Percentiles rank a stretch among this genome's conserved stretches.
Evolutionary conservation across 352 stramenopile species (phyloP).

Genomic region (Phytopythium oedochilum): DNA sequence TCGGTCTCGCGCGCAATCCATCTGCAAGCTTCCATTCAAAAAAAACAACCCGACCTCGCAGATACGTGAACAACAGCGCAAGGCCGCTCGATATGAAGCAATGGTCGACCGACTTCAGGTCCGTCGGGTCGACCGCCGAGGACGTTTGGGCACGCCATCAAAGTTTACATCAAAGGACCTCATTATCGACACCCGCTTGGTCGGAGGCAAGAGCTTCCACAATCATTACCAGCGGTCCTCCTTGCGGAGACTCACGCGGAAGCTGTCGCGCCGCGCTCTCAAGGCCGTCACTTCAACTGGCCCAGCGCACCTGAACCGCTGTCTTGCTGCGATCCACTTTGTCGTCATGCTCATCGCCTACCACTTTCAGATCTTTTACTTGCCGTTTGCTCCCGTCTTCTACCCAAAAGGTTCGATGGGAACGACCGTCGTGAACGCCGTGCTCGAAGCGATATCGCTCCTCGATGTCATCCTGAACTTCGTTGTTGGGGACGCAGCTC

Average conservation of each 20-base stretch:
- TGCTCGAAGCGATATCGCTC: slow-evolving; percentile 5
- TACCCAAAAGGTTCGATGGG: not conserved
- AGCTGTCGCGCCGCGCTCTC: no score
- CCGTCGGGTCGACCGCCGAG: no score
- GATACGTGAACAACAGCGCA: slow-evolving; percentile 4
- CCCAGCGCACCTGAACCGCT: no score
- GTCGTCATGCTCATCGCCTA: slow-evolving; percentile 8
- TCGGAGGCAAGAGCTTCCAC: no score
- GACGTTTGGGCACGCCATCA: no score
- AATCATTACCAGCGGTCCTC: no score
- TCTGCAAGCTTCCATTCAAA: not conserved
- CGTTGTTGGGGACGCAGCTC: no score
- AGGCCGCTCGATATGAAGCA: no score
- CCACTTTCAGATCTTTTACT: slow-evolving; percentile 13
- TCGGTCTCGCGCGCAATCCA: not conserved
- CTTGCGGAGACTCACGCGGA: no score
- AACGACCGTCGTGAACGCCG: slow-evolving; percentile 4
- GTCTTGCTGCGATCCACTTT: slow-evolving; percentile 13
- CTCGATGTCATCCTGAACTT: slow-evolving; percentile 14
- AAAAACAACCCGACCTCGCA: not conserved
- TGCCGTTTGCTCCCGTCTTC: slow-evolving; percentile 8
- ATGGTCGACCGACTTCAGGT: no score
- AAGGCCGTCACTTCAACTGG: no score
- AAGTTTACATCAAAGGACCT: no score
- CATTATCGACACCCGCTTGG: slow-evolving; percentile 7